These are phyloP conservation scores for Neurospora intermedia DNA, from an alignment of 495 filamentous ascomycete species.

Conservation along the genomic window DNA sequence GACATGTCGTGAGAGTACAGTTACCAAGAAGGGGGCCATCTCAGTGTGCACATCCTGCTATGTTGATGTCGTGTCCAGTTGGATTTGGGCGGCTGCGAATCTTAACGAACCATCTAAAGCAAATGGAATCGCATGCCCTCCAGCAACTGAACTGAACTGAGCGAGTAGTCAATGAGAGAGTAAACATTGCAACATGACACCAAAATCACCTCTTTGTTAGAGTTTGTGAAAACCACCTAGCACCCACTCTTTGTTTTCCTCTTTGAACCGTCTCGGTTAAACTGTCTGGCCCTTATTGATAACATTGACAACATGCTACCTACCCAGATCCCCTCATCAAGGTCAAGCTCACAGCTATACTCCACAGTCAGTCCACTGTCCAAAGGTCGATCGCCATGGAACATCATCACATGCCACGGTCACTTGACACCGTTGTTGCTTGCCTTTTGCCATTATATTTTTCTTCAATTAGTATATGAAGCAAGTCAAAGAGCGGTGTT, in stretches of 20 bases:
- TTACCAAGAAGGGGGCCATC: not conserved
- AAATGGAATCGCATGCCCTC: not conserved
- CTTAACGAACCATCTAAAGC: not conserved
- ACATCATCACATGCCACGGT: not conserved
- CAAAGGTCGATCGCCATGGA: not conserved
- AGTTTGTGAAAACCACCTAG: not conserved
- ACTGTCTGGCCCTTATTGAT: not conserved
- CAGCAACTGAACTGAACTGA: not conserved
- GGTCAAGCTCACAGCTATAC: not conserved
- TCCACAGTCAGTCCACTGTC: not conserved
- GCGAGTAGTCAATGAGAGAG: not conserved
- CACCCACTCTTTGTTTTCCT: not conserved
- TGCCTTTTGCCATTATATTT: not conserved
- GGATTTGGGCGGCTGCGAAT: not conserved
- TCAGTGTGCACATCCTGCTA: not conserved
- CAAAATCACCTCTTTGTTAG: not conserved
- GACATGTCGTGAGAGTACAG: not conserved
- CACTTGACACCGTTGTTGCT: not conserved
- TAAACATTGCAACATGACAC: not conserved
- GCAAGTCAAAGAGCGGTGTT: not conserved
- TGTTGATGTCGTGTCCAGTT: not conserved
- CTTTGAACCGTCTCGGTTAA: not conserved
- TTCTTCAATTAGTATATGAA: not conserved
- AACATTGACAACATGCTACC: not conserved
- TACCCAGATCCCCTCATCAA: not conserved